Conservation (phyloP, 257 asterid genomes). For the Rubia yunnanensis region DNA sequence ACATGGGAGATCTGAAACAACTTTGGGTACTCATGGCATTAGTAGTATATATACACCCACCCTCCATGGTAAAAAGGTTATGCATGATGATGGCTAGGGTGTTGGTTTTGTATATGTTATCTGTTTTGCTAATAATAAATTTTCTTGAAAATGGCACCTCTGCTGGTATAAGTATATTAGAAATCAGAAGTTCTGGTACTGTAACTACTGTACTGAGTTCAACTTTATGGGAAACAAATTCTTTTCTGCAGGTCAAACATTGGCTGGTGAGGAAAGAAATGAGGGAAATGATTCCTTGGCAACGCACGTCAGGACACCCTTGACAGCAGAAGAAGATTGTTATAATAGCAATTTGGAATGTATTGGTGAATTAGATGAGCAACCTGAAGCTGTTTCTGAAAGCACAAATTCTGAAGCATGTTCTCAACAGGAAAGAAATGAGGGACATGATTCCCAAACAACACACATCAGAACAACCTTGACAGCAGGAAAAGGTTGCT, state of each 20-base stretch:
- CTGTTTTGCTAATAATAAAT: not conserved
- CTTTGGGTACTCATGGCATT: not conserved
- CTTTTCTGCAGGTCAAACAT: not conserved
- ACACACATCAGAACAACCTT: not conserved
- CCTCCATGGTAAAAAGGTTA: not conserved
- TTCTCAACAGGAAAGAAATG: not conserved
- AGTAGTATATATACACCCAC: not conserved
- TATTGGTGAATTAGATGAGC: not conserved
- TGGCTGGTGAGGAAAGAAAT: not conserved
- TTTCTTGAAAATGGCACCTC: not conserved
- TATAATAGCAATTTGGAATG: not conserved
- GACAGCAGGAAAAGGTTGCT: not conserved
- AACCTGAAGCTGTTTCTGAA: not conserved
- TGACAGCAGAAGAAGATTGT: not conserved
- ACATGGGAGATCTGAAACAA: not conserved
- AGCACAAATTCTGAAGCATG: not conserved
- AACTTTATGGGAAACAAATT: not conserved
- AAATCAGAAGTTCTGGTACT: not conserved
- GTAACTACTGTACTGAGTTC: not conserved
- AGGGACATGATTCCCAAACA: not conserved
- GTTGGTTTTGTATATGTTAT: not conserved
- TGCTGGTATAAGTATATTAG: not conserved
- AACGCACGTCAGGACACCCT: not conserved
- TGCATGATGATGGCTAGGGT: constrained; percentile 1
- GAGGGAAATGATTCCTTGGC: not conserved